Evolutionary conservation across 805 yeast species (phyloP), one percentile per base, ranked within the genome.

Genomic region (Trichomonascus vanleenenianus): DNA sequence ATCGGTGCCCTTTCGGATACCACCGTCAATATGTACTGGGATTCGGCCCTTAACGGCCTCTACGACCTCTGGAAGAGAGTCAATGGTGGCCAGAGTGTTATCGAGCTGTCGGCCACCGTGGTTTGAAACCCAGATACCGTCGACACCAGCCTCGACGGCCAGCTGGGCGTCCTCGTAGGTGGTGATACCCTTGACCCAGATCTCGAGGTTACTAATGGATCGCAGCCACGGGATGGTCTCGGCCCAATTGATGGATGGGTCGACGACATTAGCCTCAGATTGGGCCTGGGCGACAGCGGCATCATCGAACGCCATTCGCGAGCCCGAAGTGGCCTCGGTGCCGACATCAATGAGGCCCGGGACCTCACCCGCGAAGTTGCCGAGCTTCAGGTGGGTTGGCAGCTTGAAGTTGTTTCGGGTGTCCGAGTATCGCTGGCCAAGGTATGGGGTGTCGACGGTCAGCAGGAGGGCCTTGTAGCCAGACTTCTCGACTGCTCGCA

Each of bases 41-140:
- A 80, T 63, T 40, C 76, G 71, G 3, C 72, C 68, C 15, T 47
- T 41, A 15, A 58, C 62, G 9, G 41, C 33, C 11, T 39, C 41
- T 7, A 27, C 41, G n/a, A 58, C 62, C 50, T 81, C 83, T 1
- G 77, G 77, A 43, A 83, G 66, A 2, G 82, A 75, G 56, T 83
- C 87, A 15, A 83, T 65, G 2, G 86, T 77, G 0, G 88, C 74
- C 48, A 73, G 65, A 0, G 81, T 70, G 35, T 72, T 76, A 53
- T 83, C 89, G 39, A 83, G 66, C 57, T 82, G 87, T 45, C 88
- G 67, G 8, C 88, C 89, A 20, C 88, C 88, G 60, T 83, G 87
- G 57, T 83, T 83, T 10, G 87, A 80, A 7, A 83, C 67, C 44
- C 81, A 72, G 18, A 80, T 75, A 7, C 85, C 89, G 42, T 75